Conservation (phyloP, 805 yeast genomes). For the Teunomyces cretensis region DNA sequence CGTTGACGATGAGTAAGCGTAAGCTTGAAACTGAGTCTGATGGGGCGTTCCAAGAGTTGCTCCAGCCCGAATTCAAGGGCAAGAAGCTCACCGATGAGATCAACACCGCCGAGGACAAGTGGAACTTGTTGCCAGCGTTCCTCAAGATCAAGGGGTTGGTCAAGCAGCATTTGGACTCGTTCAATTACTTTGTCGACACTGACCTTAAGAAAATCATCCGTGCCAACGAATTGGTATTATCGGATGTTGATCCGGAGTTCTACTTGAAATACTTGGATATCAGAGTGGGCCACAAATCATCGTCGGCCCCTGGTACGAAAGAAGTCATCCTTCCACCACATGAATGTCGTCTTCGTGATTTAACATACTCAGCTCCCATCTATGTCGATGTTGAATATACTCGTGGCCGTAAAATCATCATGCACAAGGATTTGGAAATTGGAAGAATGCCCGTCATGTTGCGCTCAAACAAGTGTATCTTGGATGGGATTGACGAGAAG, state of each 20-base stretch:
- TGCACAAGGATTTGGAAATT: conserved; percentile 86
- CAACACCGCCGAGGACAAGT: conserved; percentile 90
- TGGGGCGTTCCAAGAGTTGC: conserved; percentile 70
- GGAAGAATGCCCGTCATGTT: conserved; percentile 99
- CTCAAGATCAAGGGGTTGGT: conserved; percentile 93
- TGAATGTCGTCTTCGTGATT: conserved; percentile 90
- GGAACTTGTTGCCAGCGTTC: conserved; percentile 96
- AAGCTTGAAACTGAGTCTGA: conserved; percentile 31
- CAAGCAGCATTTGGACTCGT: conserved; percentile 97
- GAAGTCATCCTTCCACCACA: conserved; percentile 83
- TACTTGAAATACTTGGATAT: conserved; percentile 91
- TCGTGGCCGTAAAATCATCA: conserved; percentile 86
- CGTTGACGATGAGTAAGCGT: neutral
- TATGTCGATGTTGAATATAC: conserved; percentile 97
- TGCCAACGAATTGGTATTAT: conserved; percentile 84
- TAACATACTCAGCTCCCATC: conserved; percentile 93
- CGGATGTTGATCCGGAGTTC: conserved; percentile 97
- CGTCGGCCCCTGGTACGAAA: conserved; percentile 46
- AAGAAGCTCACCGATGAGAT: conserved; percentile 84
- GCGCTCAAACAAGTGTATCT: conserved; percentile 86
- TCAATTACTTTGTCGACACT: conserved; percentile 90
- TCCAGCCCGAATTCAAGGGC: conserved; percentile 83
- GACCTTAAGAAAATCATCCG: conserved; percentile 89
- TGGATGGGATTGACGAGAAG: conserved; percentile 72
- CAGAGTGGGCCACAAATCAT: conserved; percentile 80